phyloP scores from a whole-genome alignment of 192 early-diverging fungal species.

The Bifiguratus adelaidae region DNA sequence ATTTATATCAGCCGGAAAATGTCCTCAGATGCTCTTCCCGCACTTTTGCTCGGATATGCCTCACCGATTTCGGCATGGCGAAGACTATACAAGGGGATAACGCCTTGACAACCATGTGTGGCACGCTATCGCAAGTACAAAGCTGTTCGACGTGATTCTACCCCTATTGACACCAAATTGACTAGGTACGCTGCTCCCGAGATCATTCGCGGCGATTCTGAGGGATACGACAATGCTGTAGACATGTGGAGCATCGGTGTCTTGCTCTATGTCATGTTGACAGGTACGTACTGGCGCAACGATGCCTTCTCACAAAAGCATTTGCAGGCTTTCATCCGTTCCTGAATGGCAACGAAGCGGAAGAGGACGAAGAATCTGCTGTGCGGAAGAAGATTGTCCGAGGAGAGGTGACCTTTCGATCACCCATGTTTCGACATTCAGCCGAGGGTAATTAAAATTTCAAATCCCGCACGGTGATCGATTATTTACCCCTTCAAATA shows the following conservation, averaged over 20 bases:
- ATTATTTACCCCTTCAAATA: too few species aligned
- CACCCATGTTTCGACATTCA: too few species aligned
- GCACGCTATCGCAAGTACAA: slow-evolving; percentile 53
- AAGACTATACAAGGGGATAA: slow-evolving; percentile 60
- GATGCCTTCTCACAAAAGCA: too few species aligned
- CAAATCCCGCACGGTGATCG: too few species aligned
- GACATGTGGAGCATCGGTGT: slow-evolving; percentile 72
- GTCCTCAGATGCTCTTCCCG: slow-evolving; percentile 37
- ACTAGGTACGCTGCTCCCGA: slow-evolving; percentile 69
- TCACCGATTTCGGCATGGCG: slow-evolving; percentile 88
- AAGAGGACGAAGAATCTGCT: too few species aligned
- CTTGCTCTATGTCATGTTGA: slow-evolving; percentile 69
- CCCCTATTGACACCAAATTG: background rate
- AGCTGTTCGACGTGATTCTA: background rate
- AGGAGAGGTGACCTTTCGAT: too few species aligned
- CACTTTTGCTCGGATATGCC: slow-evolving; percentile 55
- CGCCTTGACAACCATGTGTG: slow-evolving; percentile 84
- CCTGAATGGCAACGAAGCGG: too few species aligned
- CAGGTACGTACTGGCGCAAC: slow-evolving; percentile 27
- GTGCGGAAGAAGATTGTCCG: too few species aligned
- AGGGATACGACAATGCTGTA: slow-evolving; percentile 43
- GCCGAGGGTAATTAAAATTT: too few species aligned
- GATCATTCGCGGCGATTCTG: slow-evolving; percentile 36
- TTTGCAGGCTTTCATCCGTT: too few species aligned
- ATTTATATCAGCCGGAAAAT: slow-evolving; percentile 56